Evolutionary conservation across 129 eudicot genomes (phyloP), one percentile per base, ranked within the genome.

Genomic region (Pulicaria dysenterica): DNA sequence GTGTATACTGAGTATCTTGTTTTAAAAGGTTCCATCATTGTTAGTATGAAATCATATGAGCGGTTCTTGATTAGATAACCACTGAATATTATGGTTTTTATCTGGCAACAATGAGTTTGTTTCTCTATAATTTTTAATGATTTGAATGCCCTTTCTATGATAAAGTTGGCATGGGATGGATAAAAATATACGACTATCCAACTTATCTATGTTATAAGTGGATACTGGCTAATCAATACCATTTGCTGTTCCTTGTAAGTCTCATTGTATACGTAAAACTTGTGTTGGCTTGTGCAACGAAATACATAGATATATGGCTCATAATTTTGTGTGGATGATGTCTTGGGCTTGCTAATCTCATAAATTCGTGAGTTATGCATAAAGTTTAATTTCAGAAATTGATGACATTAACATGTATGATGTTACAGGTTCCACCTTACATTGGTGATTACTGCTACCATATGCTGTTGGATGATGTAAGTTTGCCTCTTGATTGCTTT

Each of bases 401-500:
- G 41, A 31, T 8, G 61, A 62, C 54, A 61, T 49, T 38, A 17
- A 73, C 36, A 48, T 73, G 42, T 17, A 51, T 58, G 36, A 60
- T 84, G 48, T 36, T 84, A 73, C 90, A 90, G 98, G 93, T 74
- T 94, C 53, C 97, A 94, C 84, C 71, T 90, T 31, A 94, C 98
- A 55, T 67, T 94, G 95, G 79, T 94, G 66, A 82, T 84, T 69
- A 94, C 98, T n/a, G 98, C 98, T 48, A 88, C 96, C 17, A 84
- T 94, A 46, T 94, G 98, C 74, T 90, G 97, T 69, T 94, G 98
- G 98, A 87, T 94, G 98, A 94, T 94, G 98, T 94, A 90, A 94
- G 98, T 79, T 72, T 71, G 57, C 9, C 49, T 71, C 64, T 44
- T 56, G 15, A 54, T 73, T 49, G 41, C 36, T 41, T 61, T 5